Evolutionary conservation across 208 protist genomes (phyloP), one percentile per base, ranked within the genome.

Genomic region (Balamuthia mandrillaris): DNA sequence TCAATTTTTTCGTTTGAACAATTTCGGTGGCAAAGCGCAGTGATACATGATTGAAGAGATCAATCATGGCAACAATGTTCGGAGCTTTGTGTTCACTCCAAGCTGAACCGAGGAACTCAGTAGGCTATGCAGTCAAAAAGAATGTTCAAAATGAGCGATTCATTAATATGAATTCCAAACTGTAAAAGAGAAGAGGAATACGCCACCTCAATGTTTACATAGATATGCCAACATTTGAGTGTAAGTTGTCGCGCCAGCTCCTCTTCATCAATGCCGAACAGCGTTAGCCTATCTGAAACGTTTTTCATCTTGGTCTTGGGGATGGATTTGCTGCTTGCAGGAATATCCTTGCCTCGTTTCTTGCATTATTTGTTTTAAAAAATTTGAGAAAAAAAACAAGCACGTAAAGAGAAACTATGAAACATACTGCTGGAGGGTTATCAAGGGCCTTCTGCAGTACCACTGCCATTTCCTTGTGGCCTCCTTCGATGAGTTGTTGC

Each of bases 301-400:
- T 78, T 78, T 14, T 47, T 39, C 70, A 78, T 39, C 29, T 78
- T 78, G n/a, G n/a, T n/a, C n/a, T n/a, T n/a, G n/a, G n/a, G n/a
- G n/a, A n/a, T n/a, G n/a, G n/a, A n/a, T n/a, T n/a, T n/a, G n/a
- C 33, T n/a, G 6, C 70, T 78, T 78, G 42, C 33, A 9, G 18
- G 18, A 39, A 39, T 27, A 31, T 39, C 33, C 4, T n/a, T 29
- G 44, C 29, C 21, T 29, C 44, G 42, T 24, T 39, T 31, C 44
- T 39, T 37, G 1, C 14, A 16, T 39, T 39, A 24, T 56, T 47
- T 78, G 70, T 39, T n/a, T n/a, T n/a, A n/a, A n/a, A n/a, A n/a
- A n/a, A n/a, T n/a, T n/a, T n/a, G n/a, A n/a, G 4, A 4, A 4
- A 31, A 31, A 27, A 77, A 47, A 27, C 42, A 27, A 74, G 63